Conservation (phyloP, 768 basidiomycete genomes). For the Lactifluus rugatus region DNA sequence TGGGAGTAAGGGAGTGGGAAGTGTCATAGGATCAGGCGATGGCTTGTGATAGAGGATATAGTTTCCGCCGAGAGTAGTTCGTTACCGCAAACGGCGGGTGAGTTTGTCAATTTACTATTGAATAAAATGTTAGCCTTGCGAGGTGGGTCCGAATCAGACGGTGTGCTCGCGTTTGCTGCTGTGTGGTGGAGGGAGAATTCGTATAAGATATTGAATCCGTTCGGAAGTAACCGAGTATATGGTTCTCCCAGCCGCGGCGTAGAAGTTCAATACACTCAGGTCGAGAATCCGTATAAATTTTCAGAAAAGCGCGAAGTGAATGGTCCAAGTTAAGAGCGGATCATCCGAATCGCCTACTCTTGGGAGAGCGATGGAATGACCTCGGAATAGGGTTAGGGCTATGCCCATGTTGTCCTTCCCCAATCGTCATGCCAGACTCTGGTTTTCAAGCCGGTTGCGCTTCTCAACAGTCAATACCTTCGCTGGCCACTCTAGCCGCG, state of each 20-base stretch:
- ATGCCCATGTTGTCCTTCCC: not conserved
- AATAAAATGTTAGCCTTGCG: not conserved
- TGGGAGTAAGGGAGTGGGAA: constrained; percentile 29
- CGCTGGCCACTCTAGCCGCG: not conserved
- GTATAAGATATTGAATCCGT: not conserved
- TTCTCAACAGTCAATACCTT: not conserved
- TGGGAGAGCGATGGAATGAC: not conserved
- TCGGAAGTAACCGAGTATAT: not conserved
- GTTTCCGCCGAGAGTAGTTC: not conserved
- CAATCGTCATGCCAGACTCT: not conserved
- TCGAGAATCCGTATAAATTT: not conserved
- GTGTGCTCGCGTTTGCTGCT: not conserved
- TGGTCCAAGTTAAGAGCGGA: too few species aligned
- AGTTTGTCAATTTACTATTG: not conserved
- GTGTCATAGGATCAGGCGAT: not conserved
- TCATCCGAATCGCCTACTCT: not conserved
- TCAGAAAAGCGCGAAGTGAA: not conserved
- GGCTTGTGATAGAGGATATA: not conserved
- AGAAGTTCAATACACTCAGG: not conserved
- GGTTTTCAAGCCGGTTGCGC: not conserved
- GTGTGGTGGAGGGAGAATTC: not conserved
- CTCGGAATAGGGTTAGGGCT: constrained; percentile 6
- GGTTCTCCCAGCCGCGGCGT: not conserved
- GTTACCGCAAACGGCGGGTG: not conserved
- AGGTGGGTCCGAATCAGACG: not conserved